Conservation (phyloP, 768 basidiomycete genomes). For the Boletus rufocinnamomeus region DNA sequence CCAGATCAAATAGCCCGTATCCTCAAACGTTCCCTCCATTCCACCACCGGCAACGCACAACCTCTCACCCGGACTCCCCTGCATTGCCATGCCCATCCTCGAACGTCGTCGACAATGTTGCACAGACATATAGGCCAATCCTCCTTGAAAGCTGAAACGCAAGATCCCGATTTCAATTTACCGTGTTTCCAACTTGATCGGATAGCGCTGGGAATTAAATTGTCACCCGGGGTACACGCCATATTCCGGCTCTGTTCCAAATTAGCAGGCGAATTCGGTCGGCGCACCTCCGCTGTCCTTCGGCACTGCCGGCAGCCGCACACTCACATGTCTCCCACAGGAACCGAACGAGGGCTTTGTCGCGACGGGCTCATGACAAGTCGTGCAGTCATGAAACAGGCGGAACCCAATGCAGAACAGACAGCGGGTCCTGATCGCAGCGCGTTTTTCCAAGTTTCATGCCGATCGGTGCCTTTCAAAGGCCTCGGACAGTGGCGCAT, state of each 20-base stretch:
- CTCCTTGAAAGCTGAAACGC: background rate
- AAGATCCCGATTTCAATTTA: background rate
- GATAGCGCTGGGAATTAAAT: conserved; percentile 9
- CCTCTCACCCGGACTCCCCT: background rate
- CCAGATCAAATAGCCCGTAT: background rate
- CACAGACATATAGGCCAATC: background rate
- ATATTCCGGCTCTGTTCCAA: background rate
- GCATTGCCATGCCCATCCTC: too few species aligned
- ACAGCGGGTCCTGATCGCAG: background rate
- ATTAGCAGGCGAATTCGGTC: background rate
- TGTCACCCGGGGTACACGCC: background rate
- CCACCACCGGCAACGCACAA: background rate
- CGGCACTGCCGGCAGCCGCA: background rate
- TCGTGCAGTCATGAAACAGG: background rate
- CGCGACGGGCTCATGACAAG: background rate
- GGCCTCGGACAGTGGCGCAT: background rate
- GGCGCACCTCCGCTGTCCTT: background rate
- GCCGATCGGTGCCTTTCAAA: background rate
- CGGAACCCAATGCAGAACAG: background rate
- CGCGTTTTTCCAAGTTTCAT: background rate
- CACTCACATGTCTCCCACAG: background rate
- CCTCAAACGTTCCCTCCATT: background rate
- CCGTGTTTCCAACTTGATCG: background rate
- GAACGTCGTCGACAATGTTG: background rate
- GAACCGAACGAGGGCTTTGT: background rate